Conservation (phyloP, 441 rosid species). For the Brassica hybrid region DNA sequence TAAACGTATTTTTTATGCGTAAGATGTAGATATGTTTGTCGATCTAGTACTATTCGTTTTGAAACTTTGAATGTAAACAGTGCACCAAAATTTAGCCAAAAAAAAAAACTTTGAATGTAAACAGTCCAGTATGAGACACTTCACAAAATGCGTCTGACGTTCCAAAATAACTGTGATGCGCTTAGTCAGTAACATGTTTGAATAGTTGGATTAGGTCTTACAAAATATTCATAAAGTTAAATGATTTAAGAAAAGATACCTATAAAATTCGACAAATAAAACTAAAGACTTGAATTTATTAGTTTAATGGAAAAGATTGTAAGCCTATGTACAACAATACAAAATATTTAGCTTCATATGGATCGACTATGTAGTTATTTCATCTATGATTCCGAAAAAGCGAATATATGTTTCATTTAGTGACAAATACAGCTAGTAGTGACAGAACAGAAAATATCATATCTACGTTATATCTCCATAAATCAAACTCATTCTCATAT, state of each 20-base stretch:
- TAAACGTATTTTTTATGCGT: constrained; percentile 2
- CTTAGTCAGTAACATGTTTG: not conserved
- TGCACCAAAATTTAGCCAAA: too few species aligned
- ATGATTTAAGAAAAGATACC: not conserved
- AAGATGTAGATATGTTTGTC: not conserved
- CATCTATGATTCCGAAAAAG: not conserved
- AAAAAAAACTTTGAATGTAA: not conserved
- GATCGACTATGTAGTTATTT: not conserved
- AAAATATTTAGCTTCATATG: not conserved
- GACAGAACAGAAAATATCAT: not conserved
- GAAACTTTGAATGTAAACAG: too few species aligned
- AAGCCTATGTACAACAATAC: not conserved
- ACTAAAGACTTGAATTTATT: not conserved
- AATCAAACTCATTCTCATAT: constrained; percentile 2
- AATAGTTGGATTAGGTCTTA: not conserved
- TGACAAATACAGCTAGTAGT: not conserved
- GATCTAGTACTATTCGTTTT: not conserved
- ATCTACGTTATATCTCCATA: not conserved
- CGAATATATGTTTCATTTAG: not conserved
- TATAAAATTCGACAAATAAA: not conserved
- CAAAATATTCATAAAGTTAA: not conserved
- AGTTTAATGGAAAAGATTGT: not conserved
- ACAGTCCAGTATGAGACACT: constrained; percentile 1
- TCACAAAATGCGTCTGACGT: constrained; percentile 1
- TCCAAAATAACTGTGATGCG: not conserved